Evolutionary conservation across 148 eudicot species (phyloP).

Genomic region (Chenopodium quinoa): DNA sequence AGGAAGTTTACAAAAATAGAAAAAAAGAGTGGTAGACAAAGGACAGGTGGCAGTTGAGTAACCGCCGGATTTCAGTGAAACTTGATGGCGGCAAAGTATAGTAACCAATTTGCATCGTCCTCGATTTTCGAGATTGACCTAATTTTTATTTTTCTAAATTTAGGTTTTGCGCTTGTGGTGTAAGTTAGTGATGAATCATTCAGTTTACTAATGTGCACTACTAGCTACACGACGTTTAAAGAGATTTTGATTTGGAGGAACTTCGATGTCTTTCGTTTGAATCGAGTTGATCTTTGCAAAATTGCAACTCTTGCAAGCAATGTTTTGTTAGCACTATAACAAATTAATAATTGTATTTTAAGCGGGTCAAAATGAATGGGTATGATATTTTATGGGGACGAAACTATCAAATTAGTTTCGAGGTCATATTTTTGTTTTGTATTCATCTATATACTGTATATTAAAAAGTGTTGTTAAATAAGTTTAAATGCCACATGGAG

Average conservation of each 20-base stretch:
- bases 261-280: too few relatives aligned
- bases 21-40: background rate
- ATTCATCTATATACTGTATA: too few relatives aligned
- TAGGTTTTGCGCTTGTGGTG: background rate
- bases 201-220: background rate
- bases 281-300: too few relatives aligned
- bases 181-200: background rate
- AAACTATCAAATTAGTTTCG: too few relatives aligned
- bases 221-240: background rate
- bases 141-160: background rate
- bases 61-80: slow-evolving; percentile 4
- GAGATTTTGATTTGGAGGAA: background rate
- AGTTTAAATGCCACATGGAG: too few relatives aligned
- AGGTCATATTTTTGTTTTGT: too few relatives aligned
- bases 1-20: background rate
- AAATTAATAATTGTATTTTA: too few relatives aligned
- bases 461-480: too few relatives aligned
- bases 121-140: background rate
- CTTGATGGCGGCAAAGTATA: background rate
- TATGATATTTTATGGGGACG: too few relatives aligned
- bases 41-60: slow-evolving; percentile 8
- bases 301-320: too few relatives aligned
- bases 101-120: background rate
- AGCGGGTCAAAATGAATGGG: too few relatives aligned
- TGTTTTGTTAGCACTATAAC: too few relatives aligned